Evolutionary conservation across 2,329 filamentous ascomycete species (phyloP), one percentile per base, ranked within the genome.

Genomic region (Plectosphaerella cucumerina): DNA sequence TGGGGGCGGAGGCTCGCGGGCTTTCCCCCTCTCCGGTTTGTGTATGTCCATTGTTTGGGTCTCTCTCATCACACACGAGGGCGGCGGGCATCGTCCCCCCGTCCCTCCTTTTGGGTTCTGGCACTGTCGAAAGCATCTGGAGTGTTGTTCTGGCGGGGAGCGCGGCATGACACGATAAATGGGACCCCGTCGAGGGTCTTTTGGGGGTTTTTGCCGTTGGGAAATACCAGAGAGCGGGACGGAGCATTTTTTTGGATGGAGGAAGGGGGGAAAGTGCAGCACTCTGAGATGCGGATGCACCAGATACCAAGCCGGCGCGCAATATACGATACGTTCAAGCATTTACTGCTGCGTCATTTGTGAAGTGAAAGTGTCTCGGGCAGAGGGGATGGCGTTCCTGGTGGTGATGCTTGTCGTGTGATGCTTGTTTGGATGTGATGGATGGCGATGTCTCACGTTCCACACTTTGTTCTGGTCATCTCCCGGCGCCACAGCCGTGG

Each of bases 241-340:
- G 35, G 35, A 17, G 39, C n/a, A 42, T 42, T 39, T 42, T 4
- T n/a, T n/a, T n/a, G n/a, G n/a, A n/a, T n/a, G 39, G 18, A 17
- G 20, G 39, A 42, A n/a, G 14, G 20, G 17, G 12, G 39, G n/a
- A 31, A 11, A 48, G 53, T 52, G 53, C 37, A 54, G 55, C 54
- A 42, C n/a, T 18, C 26, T 20, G 39, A 42, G 39, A 18, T 42
- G 39, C 39, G 48, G 18, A 37, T n/a, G 42, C 42, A 50, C 55
- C 44, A 50, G 53, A 55, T 53, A 49, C 49, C 53, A 55, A 31
- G 26, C 61, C 62, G 57, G 63, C 59, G 67, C 61, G 67, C 65
- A 70, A 70, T 68, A 69, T 57, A 70, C 63, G 66, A 70, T 58
- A 57, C 34, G 34, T 67, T 65, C 53, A 31, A 31, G 26, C 26